phyloP scores from a whole-genome alignment of 192 early-diverging fungal genomes.

The Coemansia guatemalensis region DNA sequence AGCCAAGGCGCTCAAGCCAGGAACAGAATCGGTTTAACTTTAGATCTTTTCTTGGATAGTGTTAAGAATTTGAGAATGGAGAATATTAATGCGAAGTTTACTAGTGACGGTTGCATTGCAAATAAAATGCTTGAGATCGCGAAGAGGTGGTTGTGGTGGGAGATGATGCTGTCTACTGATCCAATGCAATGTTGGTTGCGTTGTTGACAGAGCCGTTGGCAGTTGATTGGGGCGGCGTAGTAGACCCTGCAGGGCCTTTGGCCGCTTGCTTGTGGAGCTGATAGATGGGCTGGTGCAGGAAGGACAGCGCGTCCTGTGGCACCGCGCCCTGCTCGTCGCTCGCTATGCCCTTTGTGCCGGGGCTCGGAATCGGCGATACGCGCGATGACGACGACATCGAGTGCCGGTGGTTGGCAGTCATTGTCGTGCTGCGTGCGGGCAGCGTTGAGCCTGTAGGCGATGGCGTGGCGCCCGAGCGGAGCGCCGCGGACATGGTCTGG shows the following conservation, averaged over 20 bases:
- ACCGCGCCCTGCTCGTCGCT: slow-evolving; percentile 15
- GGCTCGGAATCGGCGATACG: slow-evolving; percentile 42
- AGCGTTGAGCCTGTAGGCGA: slow-evolving; percentile 32
- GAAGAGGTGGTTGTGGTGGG: neutral
- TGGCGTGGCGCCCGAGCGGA: slow-evolving; percentile 26
- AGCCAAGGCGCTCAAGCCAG: too few relatives aligned
- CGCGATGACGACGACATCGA: slow-evolving; percentile 46
- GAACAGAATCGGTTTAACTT: too few relatives aligned
- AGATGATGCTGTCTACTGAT: slow-evolving; percentile 16
- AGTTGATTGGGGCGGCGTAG: slow-evolving; percentile 32
- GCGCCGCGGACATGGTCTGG: slow-evolving; percentile 15
- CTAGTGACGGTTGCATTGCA: too few relatives aligned
- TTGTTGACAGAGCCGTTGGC: slow-evolving; percentile 13
- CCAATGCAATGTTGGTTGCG: slow-evolving; percentile 33
- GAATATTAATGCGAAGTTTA: too few relatives aligned
- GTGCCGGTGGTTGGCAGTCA: slow-evolving; percentile 17
- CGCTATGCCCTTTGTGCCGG: slow-evolving; percentile 18
- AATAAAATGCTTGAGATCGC: too few relatives aligned
- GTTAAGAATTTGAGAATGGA: too few relatives aligned
- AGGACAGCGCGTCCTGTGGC: slow-evolving; percentile 50
- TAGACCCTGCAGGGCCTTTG: slow-evolving; percentile 13
- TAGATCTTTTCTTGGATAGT: too few relatives aligned
- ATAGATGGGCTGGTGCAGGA: slow-evolving; percentile 53
- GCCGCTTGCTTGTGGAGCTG: slow-evolving; percentile 49
- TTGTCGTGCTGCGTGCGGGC: slow-evolving; percentile 10